Evolutionary conservation across 306 rosid genomes (phyloP).

Genomic region (Prinsepia uniflora): DNA sequence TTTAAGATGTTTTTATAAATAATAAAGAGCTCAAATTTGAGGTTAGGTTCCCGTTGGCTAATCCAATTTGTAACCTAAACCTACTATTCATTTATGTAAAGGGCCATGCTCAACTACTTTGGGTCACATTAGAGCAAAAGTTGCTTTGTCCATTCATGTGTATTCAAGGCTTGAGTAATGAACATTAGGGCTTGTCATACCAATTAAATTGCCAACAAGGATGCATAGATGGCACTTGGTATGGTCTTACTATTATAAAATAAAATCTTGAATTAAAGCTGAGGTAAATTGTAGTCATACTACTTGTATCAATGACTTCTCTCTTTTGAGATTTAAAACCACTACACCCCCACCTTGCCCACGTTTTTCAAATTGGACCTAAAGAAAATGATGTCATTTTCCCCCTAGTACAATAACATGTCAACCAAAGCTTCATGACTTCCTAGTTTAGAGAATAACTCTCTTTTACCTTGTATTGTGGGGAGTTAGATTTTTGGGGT

Average conservation of each 20-base stretch:
- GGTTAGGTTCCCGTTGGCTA: neutral
- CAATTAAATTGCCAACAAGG: constrained; percentile 1
- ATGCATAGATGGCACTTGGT: too few species aligned
- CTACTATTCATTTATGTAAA: too few species aligned
- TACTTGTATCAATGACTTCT: neutral
- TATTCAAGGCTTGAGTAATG: neutral
- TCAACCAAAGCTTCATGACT: neutral
- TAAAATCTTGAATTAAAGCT: neutral
- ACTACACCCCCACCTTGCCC: neutral
- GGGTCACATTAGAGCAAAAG: too few species aligned
- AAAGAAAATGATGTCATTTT: neutral
- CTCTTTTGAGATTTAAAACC: neutral
- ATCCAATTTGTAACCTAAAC: neutral
- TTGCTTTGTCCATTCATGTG: neutral
- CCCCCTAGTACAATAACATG: neutral
- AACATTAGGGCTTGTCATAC: neutral
- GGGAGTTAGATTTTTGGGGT: neutral
- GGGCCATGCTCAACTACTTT: too few species aligned
- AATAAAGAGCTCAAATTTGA: too few species aligned
- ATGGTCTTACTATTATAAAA: too few species aligned
- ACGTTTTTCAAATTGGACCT: neutral
- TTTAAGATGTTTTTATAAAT: too few species aligned
- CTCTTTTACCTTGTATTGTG: neutral
- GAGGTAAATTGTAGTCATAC: neutral
- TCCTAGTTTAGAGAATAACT: neutral